phyloP scores from a whole-genome alignment of 2,329 filamentous ascomycete genomes.

The Stagonosporopsis vannaccii region DNA sequence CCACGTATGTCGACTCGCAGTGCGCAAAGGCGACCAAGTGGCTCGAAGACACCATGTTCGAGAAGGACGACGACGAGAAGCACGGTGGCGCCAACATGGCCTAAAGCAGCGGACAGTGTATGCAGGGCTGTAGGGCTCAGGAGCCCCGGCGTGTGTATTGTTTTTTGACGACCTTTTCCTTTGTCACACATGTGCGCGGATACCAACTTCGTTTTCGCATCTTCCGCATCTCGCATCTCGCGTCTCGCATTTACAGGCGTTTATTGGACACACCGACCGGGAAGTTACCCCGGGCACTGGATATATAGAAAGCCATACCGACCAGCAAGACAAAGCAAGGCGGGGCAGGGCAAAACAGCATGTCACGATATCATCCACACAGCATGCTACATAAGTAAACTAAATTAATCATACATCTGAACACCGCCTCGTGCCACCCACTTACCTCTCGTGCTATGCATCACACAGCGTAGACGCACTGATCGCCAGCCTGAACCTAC shows the following conservation, averaged over 20 bases:
- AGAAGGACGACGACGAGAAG: conserved; percentile 52
- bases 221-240: background rate
- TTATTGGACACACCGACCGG: background rate
- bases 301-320: no score
- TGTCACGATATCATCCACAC: no score
- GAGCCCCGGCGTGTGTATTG: background rate
- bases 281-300: no score
- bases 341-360: no score
- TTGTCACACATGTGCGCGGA: conserved; percentile 17
- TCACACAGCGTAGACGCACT: no score
- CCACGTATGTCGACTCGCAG: conserved; percentile 59
- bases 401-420: no score
- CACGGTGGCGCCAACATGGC: conserved; percentile 36
- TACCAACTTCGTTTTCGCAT: conserved; percentile 9
- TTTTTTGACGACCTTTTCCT: conserved; percentile 16
- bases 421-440: no score
- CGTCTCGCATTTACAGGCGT: conserved; percentile 17
- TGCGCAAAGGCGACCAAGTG: conserved; percentile 58
- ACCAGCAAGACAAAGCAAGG: no score
- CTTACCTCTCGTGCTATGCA: no score
- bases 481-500: no score
- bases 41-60: conserved; percentile 59
- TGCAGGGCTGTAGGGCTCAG: conserved; percentile 10
- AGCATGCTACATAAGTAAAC: no score
- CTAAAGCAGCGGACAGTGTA: conserved; percentile 6